These are phyloP conservation scores for Venturia oleaginea DNA, from an alignment of 2,329 filamentous ascomycete genomes.

Conservation along the genomic window DNA sequence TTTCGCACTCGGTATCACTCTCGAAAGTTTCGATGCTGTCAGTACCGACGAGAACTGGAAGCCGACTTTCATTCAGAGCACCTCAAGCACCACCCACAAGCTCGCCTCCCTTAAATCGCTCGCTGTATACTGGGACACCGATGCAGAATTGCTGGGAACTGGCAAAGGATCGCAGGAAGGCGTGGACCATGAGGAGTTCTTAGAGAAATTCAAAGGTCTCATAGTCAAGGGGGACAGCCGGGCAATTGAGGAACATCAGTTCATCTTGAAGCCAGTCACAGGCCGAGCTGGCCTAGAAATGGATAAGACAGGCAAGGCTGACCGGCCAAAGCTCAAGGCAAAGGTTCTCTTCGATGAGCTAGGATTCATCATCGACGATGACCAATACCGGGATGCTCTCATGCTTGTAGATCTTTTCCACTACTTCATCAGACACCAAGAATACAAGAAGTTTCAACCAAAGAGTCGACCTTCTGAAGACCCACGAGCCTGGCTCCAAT, in stretches of 20 bases:
- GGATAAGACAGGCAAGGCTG: conserved; percentile 78
- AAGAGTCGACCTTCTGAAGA: conserved; percentile 81
- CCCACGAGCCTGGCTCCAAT: conserved; percentile 82
- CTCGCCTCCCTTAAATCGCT: conserved; percentile 82
- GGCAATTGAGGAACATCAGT: conserved; percentile 61
- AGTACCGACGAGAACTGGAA: conserved; percentile 94
- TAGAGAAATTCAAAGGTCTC: conserved; percentile 66
- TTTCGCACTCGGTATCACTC: conserved; percentile 82
- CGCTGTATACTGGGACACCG: conserved; percentile 97
- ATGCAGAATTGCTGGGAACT: conserved; percentile 72
- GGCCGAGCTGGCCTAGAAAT: conserved; percentile 91
- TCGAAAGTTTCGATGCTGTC: conserved; percentile 94
- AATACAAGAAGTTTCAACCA: conserved; percentile 88
- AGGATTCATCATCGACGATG: conserved; percentile 91
- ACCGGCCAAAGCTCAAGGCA: conserved; percentile 79
- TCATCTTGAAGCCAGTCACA: conserved; percentile 90
- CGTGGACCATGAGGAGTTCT: conserved; percentile 65
- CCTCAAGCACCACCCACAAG: conserved; percentile 78
- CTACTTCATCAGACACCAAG: conserved; percentile 94
- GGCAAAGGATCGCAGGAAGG: conserved; percentile 64
- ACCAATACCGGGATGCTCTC: conserved; percentile 91
- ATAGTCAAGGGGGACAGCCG: conserved; percentile 62
- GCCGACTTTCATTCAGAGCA: conserved; percentile 90
- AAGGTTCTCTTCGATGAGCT: conserved; percentile 93
- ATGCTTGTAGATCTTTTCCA: conserved; percentile 99